These are phyloP conservation scores for Beauveria pseudobassiana DNA, from an alignment of 2,329 filamentous ascomycete species.

Conservation along the genomic window DNA sequence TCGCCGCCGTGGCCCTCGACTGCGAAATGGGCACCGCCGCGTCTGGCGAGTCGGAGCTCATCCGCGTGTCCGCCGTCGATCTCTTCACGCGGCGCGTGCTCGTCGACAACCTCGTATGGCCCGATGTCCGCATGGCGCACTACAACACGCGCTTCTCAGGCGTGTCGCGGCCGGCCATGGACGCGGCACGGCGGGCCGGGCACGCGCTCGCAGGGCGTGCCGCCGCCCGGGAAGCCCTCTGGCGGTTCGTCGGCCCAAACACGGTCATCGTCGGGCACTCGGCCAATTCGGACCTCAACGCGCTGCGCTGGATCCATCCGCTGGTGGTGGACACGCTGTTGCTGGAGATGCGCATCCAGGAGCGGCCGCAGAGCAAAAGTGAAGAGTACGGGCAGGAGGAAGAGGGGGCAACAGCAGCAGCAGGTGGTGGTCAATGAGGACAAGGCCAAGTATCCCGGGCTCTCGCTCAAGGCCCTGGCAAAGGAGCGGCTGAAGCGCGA, in stretches of 20 bases:
- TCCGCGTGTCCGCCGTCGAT: constrained; percentile 44
- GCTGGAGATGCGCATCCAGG: constrained; percentile 21
- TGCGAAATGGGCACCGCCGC: constrained; percentile 47
- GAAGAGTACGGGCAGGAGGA: background rate
- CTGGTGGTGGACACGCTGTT: constrained; percentile 38
- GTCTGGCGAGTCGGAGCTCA: constrained; percentile 40
- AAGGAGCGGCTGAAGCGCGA: constrained; percentile 27
- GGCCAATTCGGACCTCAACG: constrained; percentile 32
- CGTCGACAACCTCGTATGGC: constrained; percentile 43
- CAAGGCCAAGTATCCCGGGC: constrained; percentile 15
- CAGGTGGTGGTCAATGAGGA: background rate
- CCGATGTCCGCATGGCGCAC: constrained; percentile 37
- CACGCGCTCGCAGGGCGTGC: constrained; percentile 33
- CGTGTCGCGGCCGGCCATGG: constrained; percentile 32
- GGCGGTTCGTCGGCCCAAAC: constrained; percentile 33
- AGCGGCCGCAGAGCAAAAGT: constrained; percentile 10
- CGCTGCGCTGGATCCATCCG: constrained; percentile 41
- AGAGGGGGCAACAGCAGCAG: background rate
- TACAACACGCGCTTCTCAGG: constrained; percentile 45
- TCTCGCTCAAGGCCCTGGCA: constrained; percentile 34
- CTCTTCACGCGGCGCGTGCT: constrained; percentile 41
- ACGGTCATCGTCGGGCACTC: constrained; percentile 44
- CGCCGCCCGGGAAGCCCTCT: constrained; percentile 34
- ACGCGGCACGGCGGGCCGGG: constrained; percentile 22
- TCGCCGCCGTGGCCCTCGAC: constrained; percentile 37